These are phyloP conservation scores for Tagetes erecta DNA, from an alignment of 129 eudicot genomes.

Conservation along the genomic window DNA sequence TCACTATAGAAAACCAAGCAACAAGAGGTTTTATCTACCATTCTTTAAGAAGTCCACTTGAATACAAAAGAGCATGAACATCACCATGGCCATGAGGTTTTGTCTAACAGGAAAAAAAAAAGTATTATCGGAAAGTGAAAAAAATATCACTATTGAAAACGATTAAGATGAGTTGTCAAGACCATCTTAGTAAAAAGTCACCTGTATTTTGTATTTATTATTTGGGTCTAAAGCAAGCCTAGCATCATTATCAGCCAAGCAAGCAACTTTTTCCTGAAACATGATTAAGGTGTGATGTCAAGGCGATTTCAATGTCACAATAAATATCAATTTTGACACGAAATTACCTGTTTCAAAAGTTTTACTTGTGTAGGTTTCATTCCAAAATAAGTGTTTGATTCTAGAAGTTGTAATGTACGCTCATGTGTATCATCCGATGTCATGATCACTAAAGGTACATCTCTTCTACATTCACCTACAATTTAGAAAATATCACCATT, in stretches of 20 bases:
- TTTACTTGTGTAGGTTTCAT: slow-evolving; percentile 86
- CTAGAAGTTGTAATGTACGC: slow-evolving; percentile 67
- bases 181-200: slow-evolving; percentile 6
- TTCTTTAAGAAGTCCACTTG: slow-evolving; percentile 79
- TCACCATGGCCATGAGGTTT: slow-evolving; percentile 99
- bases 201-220: slow-evolving; percentile 82
- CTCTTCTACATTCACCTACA: slow-evolving; percentile 62
- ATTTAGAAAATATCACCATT: background rate
- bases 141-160: background rate
- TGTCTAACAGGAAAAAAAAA: slow-evolving; percentile 45
- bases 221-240: slow-evolving; percentile 82
- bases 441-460: slow-evolving; percentile 90
- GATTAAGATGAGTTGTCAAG: background rate
- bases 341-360: slow-evolving; percentile 84
- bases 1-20: background rate
- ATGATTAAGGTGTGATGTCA: slow-evolving; percentile 16
- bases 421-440: slow-evolving; percentile 97
- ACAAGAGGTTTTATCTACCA: slow-evolving; percentile 51
- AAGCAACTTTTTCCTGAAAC: slow-evolving; percentile 93
- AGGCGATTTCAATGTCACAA: background rate
- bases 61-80: slow-evolving; percentile 90
- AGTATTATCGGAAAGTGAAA: background rate
- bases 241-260: slow-evolving; percentile 97
- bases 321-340: background rate
- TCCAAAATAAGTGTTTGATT: slow-evolving; percentile 84